Evolutionary conservation across 2,329 filamentous ascomycete species (phyloP).

Genomic region (Byssoonygena ceratinophila): DNA sequence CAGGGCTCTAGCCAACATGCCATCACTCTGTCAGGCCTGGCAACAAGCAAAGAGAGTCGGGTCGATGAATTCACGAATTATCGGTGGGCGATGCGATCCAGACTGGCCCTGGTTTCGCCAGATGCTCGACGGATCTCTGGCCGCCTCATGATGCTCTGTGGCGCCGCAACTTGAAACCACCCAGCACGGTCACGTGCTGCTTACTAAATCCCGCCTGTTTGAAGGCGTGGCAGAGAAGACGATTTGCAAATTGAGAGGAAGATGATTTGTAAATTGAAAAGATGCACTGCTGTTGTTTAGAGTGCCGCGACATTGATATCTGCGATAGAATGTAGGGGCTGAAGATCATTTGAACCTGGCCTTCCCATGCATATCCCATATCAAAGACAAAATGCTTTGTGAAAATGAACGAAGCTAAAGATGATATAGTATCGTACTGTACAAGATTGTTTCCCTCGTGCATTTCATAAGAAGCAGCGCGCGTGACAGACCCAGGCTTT

Average conservation of each 20-base stretch:
- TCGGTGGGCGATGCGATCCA: not conserved
- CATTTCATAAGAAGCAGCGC: not conserved
- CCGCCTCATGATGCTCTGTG: not conserved
- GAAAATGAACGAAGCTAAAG: not conserved
- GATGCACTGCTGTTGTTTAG: no score
- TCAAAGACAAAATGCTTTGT: no score
- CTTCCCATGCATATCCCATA: not conserved
- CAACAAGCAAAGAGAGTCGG: not conserved
- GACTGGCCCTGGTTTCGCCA: not conserved
- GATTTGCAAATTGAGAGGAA: no score
- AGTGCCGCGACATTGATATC: no score
- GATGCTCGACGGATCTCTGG: not conserved
- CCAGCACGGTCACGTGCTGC: constrained; percentile 6
- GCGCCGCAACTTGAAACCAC: constrained; percentile 7
- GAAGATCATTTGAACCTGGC: not conserved
- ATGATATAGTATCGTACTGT: not conserved
- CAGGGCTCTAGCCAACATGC: constrained; percentile 1
- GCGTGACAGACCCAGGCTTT: not conserved
- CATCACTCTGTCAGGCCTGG: constrained; percentile 1
- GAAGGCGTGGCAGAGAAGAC: no score
- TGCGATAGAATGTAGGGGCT: not conserved
- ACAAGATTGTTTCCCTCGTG: not conserved
- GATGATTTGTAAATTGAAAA: no score
- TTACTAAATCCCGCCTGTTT: not conserved
- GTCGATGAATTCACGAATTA: no score